phyloP scores from a whole-genome alignment of 1,284 basidiomycete species.

The Rhodotorula mucilaginosa region DNA sequence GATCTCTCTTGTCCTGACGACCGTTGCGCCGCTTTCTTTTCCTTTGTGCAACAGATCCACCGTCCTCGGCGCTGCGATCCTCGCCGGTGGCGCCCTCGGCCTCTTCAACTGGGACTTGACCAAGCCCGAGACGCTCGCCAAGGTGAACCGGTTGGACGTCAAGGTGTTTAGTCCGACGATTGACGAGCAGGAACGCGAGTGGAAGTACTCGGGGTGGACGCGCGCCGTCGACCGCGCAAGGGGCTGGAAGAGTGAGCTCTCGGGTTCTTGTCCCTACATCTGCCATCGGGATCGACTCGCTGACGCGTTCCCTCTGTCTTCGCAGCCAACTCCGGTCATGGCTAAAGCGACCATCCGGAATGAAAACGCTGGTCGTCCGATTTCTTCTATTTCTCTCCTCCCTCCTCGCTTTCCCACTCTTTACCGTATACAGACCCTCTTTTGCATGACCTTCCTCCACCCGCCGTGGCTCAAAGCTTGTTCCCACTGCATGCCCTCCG shows the following conservation, averaged over 20 bases:
- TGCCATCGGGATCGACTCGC: neutral
- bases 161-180: conserved; percentile 67
- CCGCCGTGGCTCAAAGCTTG: no score
- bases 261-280: neutral
- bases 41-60: conserved; percentile 63
- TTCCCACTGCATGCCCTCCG: no score
- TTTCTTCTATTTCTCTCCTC: neutral
- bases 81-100: conserved; percentile 85
- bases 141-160: conserved; percentile 84
- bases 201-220: conserved; percentile 64
- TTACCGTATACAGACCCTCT: no score
- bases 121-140: conserved; percentile 76
- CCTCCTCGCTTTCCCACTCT: neutral
- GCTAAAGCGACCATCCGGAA: conserved; percentile 8
- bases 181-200: conserved; percentile 58
- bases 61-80: conserved; percentile 89
- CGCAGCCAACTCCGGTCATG: conserved; percentile 38
- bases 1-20: neutral
- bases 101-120: conserved; percentile 93
- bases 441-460: no score
- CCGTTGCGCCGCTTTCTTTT: no score
- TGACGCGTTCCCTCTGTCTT: neutral
- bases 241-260: conserved; percentile 59
- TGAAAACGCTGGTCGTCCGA: no score
- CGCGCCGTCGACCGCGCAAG: conserved; percentile 75